Conservation (phyloP, 1,139 yeast species). For the Geotrichum bryndzae region DNA sequence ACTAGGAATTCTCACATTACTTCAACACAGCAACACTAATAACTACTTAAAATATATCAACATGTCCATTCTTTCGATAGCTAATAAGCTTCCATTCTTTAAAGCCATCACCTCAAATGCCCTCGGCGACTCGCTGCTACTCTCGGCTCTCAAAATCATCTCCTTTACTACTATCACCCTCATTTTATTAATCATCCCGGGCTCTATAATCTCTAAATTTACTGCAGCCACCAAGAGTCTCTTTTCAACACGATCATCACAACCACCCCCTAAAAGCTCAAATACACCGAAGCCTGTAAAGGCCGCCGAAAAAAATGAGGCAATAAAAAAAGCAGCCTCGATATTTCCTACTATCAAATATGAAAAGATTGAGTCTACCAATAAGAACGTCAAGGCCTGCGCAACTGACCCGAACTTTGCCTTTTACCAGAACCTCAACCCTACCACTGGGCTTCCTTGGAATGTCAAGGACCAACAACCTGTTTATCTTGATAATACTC, state of each 20-base stretch:
- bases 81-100: not conserved
- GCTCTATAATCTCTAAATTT: not conserved
- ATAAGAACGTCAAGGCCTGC: not conserved
- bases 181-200: not conserved
- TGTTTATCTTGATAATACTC: not conserved
- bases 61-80: not conserved
- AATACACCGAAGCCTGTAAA: not conserved
- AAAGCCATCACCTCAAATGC: not conserved
- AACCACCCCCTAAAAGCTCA: not conserved
- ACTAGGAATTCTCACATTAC: not conserved
- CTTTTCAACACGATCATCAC: not conserved
- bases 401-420: not conserved
- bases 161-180: not conserved
- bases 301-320: not conserved
- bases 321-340: not conserved
- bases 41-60: not conserved
- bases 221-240: not conserved
- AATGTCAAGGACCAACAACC: not conserved
- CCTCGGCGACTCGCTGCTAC: not conserved
- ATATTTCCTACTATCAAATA: not conserved
- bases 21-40: not conserved
- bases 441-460: not conserved
- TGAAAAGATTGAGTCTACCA: not conserved
- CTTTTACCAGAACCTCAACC: not conserved
- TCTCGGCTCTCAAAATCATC: not conserved